These are phyloP conservation scores for Ganoderma boninense DNA, from an alignment of 1,284 basidiomycete species.

Conservation along the genomic window DNA sequence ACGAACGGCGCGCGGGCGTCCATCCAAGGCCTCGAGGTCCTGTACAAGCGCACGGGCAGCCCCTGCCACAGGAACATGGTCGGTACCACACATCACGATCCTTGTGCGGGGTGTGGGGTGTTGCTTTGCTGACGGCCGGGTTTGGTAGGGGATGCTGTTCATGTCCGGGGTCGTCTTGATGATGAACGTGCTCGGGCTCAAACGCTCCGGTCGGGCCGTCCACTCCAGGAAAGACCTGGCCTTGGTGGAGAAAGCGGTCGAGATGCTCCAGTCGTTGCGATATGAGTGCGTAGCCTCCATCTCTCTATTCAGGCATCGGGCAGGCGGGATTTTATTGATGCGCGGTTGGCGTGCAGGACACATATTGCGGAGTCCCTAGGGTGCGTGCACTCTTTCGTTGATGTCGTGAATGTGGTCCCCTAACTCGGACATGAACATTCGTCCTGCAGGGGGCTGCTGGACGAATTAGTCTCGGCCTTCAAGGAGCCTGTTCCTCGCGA, in stretches of 20 bases:
- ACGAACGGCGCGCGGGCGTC: slow-evolving; percentile 67
- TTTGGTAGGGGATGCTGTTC: background rate
- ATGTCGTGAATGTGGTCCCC: background rate
- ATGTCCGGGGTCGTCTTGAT: background rate
- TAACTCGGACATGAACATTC: no score
- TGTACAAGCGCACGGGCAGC: slow-evolving; percentile 38
- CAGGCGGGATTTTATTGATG: no score
- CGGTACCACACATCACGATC: background rate
- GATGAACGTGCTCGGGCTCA: background rate
- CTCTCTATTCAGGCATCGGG: no score
- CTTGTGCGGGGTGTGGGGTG: no score
- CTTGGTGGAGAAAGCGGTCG: background rate
- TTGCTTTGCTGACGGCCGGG: background rate
- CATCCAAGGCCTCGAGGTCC: slow-evolving; percentile 57
- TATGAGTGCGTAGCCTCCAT: background rate
- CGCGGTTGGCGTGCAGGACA: background rate
- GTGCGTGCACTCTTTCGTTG: background rate
- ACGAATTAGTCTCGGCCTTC: background rate
- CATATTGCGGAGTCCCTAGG: background rate
- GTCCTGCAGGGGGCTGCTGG: background rate
- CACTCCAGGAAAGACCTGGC: background rate
- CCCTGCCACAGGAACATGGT: slow-evolving; percentile 36
- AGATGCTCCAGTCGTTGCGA: background rate
- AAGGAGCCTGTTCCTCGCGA: background rate
- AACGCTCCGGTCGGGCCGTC: background rate